Evolutionary conservation across 768 basidiomycete genomes (phyloP), one percentile per base, ranked within the genome.

Genomic region (Russula dissimulans): DNA sequence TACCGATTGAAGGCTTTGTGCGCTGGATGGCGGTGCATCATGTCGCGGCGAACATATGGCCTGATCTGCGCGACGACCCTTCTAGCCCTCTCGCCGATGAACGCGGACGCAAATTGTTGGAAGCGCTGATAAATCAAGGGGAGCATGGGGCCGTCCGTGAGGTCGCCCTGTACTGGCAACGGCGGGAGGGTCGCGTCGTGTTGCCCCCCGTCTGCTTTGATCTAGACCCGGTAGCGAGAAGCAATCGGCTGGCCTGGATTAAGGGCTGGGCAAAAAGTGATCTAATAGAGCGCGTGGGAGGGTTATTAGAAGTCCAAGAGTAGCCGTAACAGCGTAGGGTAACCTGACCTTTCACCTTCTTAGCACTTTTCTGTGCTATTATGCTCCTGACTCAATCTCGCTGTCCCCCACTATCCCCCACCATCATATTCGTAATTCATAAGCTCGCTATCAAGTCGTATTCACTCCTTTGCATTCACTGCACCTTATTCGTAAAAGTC

Each of bases 1-100:
- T 70, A 12, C 66, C 69, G 18, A 63, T 79, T 1, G 75, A 79
- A 5, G 87, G 81, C 0, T 87, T 93, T 67, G 65, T 88, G 59
- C 75, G 80, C 47, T 71, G 84, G 45, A 72, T 94, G 8, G 89
- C 89, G 2, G 66, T 91, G 14, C 91, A 94, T 67, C 92, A 95
- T 67, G 70, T 94, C 26, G 83, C 92, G 11, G 78, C 78, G 51
- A 83, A 77, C 65, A 80, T 92, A 31, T 92, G 91, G 91, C 77
- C 74, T 3, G 88, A 89, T 68, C 66, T 87, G 36, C 69, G 66
- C 14, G 54, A 46, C 43, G 47, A 36, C 44, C 9, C 11, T 8
- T 22, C 39, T 5, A 26, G 7, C 12, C 56, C 32, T 14, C 48
- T 22, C 15, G 73, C 74, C 62, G 74, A 79, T 61, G 72, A 71